Evolutionary conservation across 306 rosid species (phyloP), one percentile per base, ranked within the genome.

Genomic region (Citrullus mucosospermus): DNA sequence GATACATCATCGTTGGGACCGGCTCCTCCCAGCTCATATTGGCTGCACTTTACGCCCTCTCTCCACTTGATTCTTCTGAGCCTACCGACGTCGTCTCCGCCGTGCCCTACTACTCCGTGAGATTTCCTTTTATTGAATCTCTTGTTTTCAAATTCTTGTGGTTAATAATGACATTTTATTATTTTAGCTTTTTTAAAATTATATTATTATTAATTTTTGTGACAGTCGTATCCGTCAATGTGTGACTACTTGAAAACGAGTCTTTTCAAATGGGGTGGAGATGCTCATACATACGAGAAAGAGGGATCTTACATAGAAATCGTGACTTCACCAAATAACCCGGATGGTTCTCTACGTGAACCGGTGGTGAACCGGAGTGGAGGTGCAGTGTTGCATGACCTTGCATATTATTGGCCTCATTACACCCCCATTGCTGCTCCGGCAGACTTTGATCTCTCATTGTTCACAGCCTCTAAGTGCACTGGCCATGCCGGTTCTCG

Each of bases 401-500:
- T 91, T 13, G 99, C 97, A n/a, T 92, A 92, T 85, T 96, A 91
- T 44, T 96, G 99, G 99, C 99, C 97, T 0, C 99, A 92, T 3
- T 96, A 96, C 81, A 96, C 98, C 36, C 91, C 99, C 6, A 90
- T 94, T 4, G 20, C 90, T 22, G 75, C 87, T 62, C 84, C 93
- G 1, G 77, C 93, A 0, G 87, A 92, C 79, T 79, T 91, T 67
- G 93, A 91, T 57, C 81, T 96, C 8, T 57, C 87, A 0, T 86
- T 92, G 72, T 96, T 96, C 86, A 92, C 99, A 5, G 85, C 87
- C 82, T 92, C 99, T 1, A 96, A 96, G 81, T 72, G 85, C 88
- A 96, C 96, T 2, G 98, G 98, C 12, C 98, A 92, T 48, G 97
- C 98, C 0, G 99, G 98, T 50, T 88, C 81, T 60, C 98, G 99